Evolutionary conservation across 371 early-diverging fungal species (phyloP).

Genomic region (Saksenaea vasiformis): DNA sequence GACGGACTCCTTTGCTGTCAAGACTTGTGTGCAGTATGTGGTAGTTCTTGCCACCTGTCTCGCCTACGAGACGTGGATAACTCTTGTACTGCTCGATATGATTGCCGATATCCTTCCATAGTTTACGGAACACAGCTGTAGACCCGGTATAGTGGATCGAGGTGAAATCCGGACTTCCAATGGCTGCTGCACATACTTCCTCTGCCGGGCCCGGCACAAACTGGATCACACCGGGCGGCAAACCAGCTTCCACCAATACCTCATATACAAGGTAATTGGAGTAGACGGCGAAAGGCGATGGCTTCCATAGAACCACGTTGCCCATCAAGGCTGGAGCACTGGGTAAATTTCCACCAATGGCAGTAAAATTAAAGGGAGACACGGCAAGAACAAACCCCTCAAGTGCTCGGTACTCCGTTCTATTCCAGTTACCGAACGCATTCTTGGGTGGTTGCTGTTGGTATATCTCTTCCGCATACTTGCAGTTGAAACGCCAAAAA

Average conservation of each 20-base stretch:
- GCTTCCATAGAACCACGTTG: conserved; percentile 97
- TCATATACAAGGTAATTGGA: conserved; percentile 89
- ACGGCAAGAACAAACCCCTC: conserved; percentile 96
- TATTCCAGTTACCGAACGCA: conserved; percentile 86
- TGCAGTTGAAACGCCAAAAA: conserved; percentile 92
- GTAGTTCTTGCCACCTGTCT: conserved; percentile 98
- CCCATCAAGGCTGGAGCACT: conserved; percentile 95
- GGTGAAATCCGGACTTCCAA: conserved; percentile 87
- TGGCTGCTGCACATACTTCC: conserved; percentile 66
- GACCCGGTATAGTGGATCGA: conserved; percentile 96
- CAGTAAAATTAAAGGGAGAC: conserved; percentile 98
- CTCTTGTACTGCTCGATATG: conserved; percentile 87
- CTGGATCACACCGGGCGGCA: conserved; percentile 95
- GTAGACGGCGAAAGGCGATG: conserved; percentile 80
- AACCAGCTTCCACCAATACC: conserved; percentile 91
- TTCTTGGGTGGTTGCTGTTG: conserved; percentile 88
- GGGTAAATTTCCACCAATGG: conserved; percentile 94
- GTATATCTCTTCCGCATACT: conserved; percentile 92
- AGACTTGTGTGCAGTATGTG: conserved; percentile 83
- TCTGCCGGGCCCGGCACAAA: conserved; percentile 91
- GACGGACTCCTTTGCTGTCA: conserved; percentile 64
- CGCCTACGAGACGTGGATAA: conserved; percentile 96
- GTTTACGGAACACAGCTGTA: conserved; percentile 86
- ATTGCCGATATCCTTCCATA: conserved; percentile 89
- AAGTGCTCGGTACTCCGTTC: conserved; percentile 91